phyloP scores from a whole-genome alignment of 1,284 basidiomycete species.

The Puccinia coronata region DNA sequence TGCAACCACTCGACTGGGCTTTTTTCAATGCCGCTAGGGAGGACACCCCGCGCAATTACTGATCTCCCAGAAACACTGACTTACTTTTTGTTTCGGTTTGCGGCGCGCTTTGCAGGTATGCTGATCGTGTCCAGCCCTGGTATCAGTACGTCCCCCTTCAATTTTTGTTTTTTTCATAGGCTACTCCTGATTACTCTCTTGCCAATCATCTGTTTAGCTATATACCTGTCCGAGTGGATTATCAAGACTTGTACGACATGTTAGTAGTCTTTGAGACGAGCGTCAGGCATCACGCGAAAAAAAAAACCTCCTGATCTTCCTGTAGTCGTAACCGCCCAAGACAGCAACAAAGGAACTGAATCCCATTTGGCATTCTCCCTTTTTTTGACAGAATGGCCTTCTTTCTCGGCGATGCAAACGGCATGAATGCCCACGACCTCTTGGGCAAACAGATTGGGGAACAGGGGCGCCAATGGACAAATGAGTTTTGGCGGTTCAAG shows the following conservation, averaged over 20 bases:
- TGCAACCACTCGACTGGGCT: no score
- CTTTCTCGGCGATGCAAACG: conserved; percentile 61
- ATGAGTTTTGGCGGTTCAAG: conserved; percentile 59
- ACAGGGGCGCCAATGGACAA: conserved; percentile 58
- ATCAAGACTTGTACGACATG: conserved; percentile 58
- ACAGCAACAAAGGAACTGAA: no score
- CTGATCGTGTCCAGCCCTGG: conserved; percentile 57
- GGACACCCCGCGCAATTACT: no score
- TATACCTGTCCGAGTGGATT: conserved; percentile 59
- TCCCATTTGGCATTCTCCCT: no score
- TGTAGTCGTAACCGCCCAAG: no score
- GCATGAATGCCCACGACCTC: conserved; percentile 57
- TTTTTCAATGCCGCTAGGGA: no score
- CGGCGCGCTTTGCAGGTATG: conserved; percentile 53
- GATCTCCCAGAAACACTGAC: not conserved
- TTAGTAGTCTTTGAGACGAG: conserved; percentile 51
- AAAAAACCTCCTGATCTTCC: no score
- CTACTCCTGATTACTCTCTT: no score
- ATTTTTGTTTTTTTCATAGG: no score
- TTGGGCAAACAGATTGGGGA: conserved; percentile 60
- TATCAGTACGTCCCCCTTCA: conserved; percentile 54
- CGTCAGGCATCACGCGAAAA: not conserved
- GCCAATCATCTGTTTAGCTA: not conserved
- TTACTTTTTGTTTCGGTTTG: not conserved
- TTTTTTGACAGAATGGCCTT: conserved; percentile 61